Evolutionary conservation across 768 basidiomycete genomes (phyloP).

Genomic region (Lactifluus pinguis): DNA sequence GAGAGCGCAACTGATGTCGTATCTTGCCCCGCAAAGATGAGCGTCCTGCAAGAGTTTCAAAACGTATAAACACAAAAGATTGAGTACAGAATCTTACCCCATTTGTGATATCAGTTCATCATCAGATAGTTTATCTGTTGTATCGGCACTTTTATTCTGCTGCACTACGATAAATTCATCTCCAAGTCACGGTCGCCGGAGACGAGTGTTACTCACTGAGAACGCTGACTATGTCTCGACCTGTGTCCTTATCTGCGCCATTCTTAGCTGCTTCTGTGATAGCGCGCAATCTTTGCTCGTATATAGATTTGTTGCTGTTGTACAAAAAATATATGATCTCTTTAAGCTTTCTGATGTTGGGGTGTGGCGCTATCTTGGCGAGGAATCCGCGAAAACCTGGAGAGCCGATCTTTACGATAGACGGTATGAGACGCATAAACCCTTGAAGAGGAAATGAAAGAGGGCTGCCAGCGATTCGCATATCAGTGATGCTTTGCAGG

Average conservation of each 20-base stretch:
- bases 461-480: not conserved
- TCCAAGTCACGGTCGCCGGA: not conserved
- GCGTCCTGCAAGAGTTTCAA: slow-evolving; percentile 7
- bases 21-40: slow-evolving; percentile 21
- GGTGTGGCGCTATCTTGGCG: slow-evolving; percentile 14
- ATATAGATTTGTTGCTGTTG: slow-evolving; percentile 12
- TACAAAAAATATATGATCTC: slow-evolving; percentile 22
- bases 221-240: slow-evolving; percentile 14
- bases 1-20: slow-evolving; percentile 19
- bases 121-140: slow-evolving; percentile 22
- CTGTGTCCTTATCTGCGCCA: not conserved
- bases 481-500: not conserved
- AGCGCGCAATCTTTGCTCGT: not conserved
- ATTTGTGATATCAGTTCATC: slow-evolving; percentile 25
- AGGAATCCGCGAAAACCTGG: slow-evolving; percentile 19
- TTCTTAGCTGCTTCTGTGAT: not conserved
- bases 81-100: slow-evolving; percentile 14
- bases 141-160: slow-evolving; percentile 18
- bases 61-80: not conserved
- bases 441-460: slow-evolving; percentile 15
- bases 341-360: slow-evolving; percentile 18
- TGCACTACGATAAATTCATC: slow-evolving; percentile 15
- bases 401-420: slow-evolving; percentile 17
- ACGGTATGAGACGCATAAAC: slow-evolving; percentile 15
- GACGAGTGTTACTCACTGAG: not conserved